Evolutionary conservation across 495 filamentous ascomycete species (phyloP), one percentile per base, ranked within the genome.

Genomic region (Talaromyces thailandensis): DNA sequence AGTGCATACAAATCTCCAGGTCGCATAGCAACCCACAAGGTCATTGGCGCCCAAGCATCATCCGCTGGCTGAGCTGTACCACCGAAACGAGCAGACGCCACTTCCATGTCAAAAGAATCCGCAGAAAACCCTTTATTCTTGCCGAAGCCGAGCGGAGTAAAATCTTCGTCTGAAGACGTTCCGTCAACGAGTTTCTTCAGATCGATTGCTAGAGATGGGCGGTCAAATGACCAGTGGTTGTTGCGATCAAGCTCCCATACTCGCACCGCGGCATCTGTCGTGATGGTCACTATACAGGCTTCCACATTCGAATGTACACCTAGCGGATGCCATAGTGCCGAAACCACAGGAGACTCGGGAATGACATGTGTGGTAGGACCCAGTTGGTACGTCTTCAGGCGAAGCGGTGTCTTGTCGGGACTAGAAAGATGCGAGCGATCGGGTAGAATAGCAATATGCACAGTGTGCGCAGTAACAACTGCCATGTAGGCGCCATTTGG

Each of bases 291-390:
- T 9, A 96, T 75, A 55, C 87, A 87, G 4, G 71, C 76, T n/a
- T 66, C 70, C 16, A 78, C 61, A 60, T 77, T 80, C 21, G 83
- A 86, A 28, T 86, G 83, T 11, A 88, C 80, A 0, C 91, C 91
- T 1, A 95, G 79, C 0, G 92, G 92, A 76, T 96, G 92, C 92
- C 92, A 96, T 62, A 96, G 58, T 9, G 87, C 85, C 6, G 89
- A 91, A 0, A 84, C 85, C 21, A 96, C 79, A 0, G 89, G 84
- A 1, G 91, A 82, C 65, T 92, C 83, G 25, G 91, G 87, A 62
- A 91, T 85, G 28, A 96, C 91, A 72, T 96, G 92, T 2, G 88
- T 90, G 5, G 90, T 94, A 21, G 92, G 91, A 0, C 92, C 92
- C 16, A 96, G 78, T 56, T 91, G 91, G 73, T 87, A 92, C 35